These are phyloP conservation scores for Nicotiana undulata DNA, from an alignment of 257 asterid genomes.

Conservation along the genomic window DNA sequence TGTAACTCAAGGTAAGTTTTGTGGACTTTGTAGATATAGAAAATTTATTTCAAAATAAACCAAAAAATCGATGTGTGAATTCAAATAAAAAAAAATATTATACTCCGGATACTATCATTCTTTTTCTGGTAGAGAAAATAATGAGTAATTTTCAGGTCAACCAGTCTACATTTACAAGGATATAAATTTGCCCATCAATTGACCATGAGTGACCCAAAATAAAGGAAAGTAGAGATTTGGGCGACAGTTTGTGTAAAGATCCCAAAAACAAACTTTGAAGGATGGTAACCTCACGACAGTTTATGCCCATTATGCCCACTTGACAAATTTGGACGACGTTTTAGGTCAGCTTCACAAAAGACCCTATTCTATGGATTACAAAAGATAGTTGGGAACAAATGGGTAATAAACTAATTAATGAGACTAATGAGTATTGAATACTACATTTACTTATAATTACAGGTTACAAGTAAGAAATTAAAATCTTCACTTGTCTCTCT, in stretches of 20 bases:
- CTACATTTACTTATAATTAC: not conserved
- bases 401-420: not conserved
- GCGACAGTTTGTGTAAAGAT: not conserved
- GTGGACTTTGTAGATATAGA: no score
- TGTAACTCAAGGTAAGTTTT: no score
- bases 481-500: not conserved
- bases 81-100: not conserved
- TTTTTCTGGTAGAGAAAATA: not conserved
- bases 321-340: not conserved
- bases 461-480: not conserved
- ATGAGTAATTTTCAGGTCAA: not conserved
- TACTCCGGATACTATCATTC: not conserved
- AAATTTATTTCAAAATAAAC: no score
- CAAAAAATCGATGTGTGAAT: not conserved
- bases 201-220: not conserved
- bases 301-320: no score
- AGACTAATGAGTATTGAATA: not conserved
- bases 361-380: not conserved
- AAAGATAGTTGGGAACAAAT: not conserved
- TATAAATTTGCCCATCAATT: not conserved
- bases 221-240: not conserved
- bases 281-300: not conserved
- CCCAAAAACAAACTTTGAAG: not conserved
- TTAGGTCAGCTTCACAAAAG: not conserved
- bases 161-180: not conserved